These are phyloP conservation scores for Colletotrichum ledebouriae DNA, from an alignment of 2,329 filamentous ascomycete genomes.

Conservation along the genomic window DNA sequence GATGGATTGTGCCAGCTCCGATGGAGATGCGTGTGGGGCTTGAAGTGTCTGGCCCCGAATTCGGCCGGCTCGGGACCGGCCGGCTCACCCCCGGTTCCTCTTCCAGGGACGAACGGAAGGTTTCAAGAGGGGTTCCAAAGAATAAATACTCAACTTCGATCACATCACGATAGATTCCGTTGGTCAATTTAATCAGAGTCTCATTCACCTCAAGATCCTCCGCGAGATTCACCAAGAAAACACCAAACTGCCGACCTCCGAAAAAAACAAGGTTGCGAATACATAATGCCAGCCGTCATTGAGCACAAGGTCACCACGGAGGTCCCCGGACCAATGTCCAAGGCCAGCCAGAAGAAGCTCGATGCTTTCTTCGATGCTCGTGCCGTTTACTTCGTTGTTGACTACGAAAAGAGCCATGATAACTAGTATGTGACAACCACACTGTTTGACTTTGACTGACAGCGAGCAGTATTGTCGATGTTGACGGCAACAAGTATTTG, in stretches of 20 bases:
- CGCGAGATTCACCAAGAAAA: not conserved
- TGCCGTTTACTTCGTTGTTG: constrained; percentile 65
- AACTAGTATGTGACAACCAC: constrained; percentile 56
- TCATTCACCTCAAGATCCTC: not conserved
- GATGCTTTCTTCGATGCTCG: constrained; percentile 65
- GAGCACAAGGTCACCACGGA: constrained; percentile 53
- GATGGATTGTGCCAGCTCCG: constrained; percentile 29
- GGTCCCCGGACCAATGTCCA: constrained; percentile 56
- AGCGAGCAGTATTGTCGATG: constrained; percentile 57
- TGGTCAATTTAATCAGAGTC: not conserved
- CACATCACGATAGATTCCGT: not conserved
- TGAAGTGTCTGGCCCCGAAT: constrained; percentile 31
- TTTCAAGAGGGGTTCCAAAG: not conserved
- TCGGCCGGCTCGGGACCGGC: constrained; percentile 38
- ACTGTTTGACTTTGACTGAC: not conserved
- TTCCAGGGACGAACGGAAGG: constrained; percentile 22
- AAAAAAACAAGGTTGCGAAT: constrained; percentile 7
- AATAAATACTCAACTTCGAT: constrained; percentile 35
- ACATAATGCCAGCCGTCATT: constrained; percentile 51
- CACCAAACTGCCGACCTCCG: not conserved
- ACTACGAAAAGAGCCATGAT: constrained; percentile 65
- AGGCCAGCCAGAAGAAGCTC: constrained; percentile 57
- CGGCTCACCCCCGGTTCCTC: constrained; percentile 35
- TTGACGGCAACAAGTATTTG: constrained; percentile 63
- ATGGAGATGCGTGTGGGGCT: constrained; percentile 30